A percentile compares a stretch with the other conserved stretches of the same genome.
phyloP scores from a whole-genome alignment of 2,329 filamentous ascomycete species.

The Byssoonygena ceratinophila region DNA sequence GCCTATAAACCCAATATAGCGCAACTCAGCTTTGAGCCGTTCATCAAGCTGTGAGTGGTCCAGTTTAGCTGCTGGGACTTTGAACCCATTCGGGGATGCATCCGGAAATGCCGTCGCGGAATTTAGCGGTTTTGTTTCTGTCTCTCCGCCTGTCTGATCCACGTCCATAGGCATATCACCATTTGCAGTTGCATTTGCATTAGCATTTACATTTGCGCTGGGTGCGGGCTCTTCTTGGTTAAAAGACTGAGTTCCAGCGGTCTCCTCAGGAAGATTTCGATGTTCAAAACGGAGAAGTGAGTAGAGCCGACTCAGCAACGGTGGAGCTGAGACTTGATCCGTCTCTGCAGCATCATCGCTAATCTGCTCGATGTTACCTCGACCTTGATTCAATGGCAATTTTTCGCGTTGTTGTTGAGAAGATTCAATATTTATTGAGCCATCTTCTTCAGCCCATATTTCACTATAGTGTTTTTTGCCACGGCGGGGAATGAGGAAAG shows the following conservation, averaged over 20 bases:
- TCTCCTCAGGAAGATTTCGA: conserved; percentile 44
- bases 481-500: conserved; percentile 76
- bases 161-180: conserved; percentile 41
- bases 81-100: conserved; percentile 64
- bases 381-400: conserved; percentile 66
- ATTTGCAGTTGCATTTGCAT: conserved; percentile 32
- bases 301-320: conserved; percentile 70
- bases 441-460: conserved; percentile 90
- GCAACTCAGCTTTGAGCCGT: conserved; percentile 79
- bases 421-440: conserved; percentile 61
- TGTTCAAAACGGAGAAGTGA: conserved; percentile 69
- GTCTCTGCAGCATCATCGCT: conserved; percentile 78
- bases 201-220: conserved; percentile 33
- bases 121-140: conserved; percentile 39
- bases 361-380: conserved; percentile 77
- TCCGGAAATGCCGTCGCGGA: conserved; percentile 73
- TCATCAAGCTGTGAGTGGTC: conserved; percentile 84
- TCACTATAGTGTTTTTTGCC: conserved; percentile 80
- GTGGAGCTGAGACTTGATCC: conserved; percentile 79
- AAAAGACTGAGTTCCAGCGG: conserved; percentile 46
- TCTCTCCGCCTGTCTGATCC: conserved; percentile 41
- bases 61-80: conserved; percentile 64
- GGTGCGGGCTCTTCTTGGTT: conserved; percentile 39
- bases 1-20: conserved; percentile 78
- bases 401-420: conserved; percentile 52